These are phyloP conservation scores for Nigrograna mackinnonii DNA, from an alignment of 2,329 filamentous ascomycete species.

Conservation along the genomic window DNA sequence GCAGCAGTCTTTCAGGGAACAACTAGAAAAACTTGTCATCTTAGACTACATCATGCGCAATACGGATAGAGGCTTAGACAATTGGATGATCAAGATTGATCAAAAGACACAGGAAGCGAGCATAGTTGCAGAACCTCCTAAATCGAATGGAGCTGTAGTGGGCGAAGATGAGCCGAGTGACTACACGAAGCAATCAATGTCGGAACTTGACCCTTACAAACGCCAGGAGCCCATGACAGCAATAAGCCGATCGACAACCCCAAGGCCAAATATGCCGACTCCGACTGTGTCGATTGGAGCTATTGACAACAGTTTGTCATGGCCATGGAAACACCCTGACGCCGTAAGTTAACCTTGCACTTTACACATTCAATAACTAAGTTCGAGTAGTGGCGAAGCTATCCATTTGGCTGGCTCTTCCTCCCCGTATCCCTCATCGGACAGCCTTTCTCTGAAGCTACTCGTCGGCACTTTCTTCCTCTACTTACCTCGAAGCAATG, in stretches of 20 bases:
- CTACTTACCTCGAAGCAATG: constrained; percentile 91
- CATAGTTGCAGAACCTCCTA: constrained; percentile 83
- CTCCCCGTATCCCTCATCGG: constrained; percentile 95
- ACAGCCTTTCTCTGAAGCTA: constrained; percentile 92
- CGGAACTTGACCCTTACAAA: constrained; percentile 65
- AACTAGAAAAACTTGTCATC: constrained; percentile 95
- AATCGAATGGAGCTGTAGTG: constrained; percentile 53
- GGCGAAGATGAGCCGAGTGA: constrained; percentile 51
- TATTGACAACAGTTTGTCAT: constrained; percentile 97
- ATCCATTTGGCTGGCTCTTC: constrained; percentile 98
- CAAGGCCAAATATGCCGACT: constrained; percentile 53
- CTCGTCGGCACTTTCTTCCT: constrained; percentile 92
- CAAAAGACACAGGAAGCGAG: constrained; percentile 80
- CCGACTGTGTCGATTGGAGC: constrained; percentile 79
- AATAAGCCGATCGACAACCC: constrained; percentile 60
- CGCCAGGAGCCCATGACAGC: constrained; percentile 85
- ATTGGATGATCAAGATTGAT: constrained; percentile 99
- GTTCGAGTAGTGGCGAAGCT: constrained; percentile 68
- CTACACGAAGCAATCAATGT: constrained; percentile 66
- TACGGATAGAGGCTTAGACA: constrained; percentile 93
- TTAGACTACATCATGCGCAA: constrained; percentile 99
- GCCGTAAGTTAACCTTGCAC: constrained; percentile 59
- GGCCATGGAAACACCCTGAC: constrained; percentile 99
- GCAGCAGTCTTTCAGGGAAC: constrained; percentile 91
- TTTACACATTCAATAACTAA: constrained; percentile 18